A percentile compares a stretch with the other conserved stretches of the same genome.
Evolutionary conservation across 2,329 filamentous ascomycete species (phyloP).

Genomic region (Drechslera avenae): DNA sequence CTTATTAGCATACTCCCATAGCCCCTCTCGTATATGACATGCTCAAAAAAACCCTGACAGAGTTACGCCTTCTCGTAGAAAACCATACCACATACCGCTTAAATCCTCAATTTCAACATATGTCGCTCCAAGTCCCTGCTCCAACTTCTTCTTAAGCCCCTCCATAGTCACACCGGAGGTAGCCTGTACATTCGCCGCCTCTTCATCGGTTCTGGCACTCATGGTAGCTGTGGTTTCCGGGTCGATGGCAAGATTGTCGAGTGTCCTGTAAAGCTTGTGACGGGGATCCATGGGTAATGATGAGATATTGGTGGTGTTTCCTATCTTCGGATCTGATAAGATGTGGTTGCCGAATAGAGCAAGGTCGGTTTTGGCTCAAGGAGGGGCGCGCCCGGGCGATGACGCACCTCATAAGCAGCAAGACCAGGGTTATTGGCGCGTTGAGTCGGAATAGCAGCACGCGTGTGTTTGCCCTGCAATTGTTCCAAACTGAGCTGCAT

Average conservation of each 20-base stretch:
- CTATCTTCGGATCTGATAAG: conserved; percentile 46
- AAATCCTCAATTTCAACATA: conserved; percentile 90
- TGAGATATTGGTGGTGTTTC: conserved; percentile 23
- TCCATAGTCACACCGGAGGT: conserved; percentile 72
- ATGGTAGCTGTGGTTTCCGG: conserved; percentile 34
- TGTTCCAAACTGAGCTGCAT: conserved; percentile 24
- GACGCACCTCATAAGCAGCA: conserved; percentile 22
- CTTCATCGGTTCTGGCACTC: conserved; percentile 52
- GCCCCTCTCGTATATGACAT: too few species aligned
- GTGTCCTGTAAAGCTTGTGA: conserved; percentile 43
- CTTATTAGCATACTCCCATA: conserved; percentile 18
- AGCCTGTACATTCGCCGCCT: conserved; percentile 59
- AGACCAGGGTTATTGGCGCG: conserved; percentile 7
- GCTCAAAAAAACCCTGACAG: too few species aligned
- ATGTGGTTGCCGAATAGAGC: conserved; percentile 18
- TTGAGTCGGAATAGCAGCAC: conserved; percentile 3
- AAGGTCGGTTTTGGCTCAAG: conserved; percentile 10
- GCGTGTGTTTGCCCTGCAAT: conserved; percentile 3
- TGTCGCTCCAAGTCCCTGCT: conserved; percentile 70
- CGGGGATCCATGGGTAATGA: conserved; percentile 38
- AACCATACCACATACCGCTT: conserved; percentile 70
- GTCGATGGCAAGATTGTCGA: conserved; percentile 34
- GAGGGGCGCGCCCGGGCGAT: conserved; percentile 13
- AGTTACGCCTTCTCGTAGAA: neutral
- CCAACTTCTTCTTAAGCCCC: conserved; percentile 70